phyloP scores from a whole-genome alignment of 768 basidiomycete species.

The Suillus cothurnatus region DNA sequence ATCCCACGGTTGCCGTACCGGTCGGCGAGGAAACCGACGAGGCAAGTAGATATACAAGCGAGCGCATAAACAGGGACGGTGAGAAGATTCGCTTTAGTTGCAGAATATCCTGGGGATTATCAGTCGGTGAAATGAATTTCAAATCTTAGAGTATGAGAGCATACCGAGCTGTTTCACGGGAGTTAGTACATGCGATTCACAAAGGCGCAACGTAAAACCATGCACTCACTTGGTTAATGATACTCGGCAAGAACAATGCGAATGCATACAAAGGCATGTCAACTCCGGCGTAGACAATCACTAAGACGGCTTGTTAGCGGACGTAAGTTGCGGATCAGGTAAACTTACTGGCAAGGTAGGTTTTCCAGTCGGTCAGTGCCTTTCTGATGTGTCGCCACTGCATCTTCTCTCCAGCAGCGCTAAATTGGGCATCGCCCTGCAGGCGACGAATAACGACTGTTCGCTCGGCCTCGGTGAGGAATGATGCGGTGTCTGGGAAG shows the following conservation, averaged over 20 bases:
- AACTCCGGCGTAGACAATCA: conserved; percentile 55
- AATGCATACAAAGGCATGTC: conserved; percentile 79
- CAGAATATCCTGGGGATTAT: conserved; percentile 52
- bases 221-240: conserved; percentile 63
- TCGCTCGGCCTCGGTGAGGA: conserved; percentile 71
- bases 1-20: conserved; percentile 58
- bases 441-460: conserved; percentile 66
- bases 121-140: conserved; percentile 3
- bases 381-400: conserved; percentile 57
- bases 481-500: conserved; percentile 81
- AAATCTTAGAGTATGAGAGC: conserved; percentile 4
- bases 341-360: conserved; percentile 46
- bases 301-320: conserved; percentile 32
- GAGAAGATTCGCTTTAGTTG: conserved; percentile 73
- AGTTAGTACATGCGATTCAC: conserved; percentile 4
- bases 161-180: conserved; percentile 41
- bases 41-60: conserved; percentile 67
- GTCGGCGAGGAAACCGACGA: conserved; percentile 66
- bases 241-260: conserved; percentile 75
- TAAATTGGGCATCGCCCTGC: conserved; percentile 69
- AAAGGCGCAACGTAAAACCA: neutral
- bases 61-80: conserved; percentile 77
- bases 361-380: conserved; percentile 73
- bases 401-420: conserved; percentile 69
- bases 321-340: neutral